These are phyloP conservation scores for Lepiota brunneoincarnata DNA, from an alignment of 768 basidiomycete species.

Conservation along the genomic window DNA sequence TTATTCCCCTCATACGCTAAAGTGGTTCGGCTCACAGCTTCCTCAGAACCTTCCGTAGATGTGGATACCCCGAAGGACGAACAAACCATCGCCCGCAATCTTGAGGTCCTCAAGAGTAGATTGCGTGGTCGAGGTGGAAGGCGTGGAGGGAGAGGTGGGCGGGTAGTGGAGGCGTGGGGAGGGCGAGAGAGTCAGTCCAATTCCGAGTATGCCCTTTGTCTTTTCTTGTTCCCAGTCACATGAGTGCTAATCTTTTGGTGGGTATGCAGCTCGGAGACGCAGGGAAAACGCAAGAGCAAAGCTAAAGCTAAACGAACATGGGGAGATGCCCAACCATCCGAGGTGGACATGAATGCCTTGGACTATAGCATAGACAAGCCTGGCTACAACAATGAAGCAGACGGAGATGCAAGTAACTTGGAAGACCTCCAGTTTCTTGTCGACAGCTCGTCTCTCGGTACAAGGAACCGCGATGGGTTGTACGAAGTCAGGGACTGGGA, in stretches of 20 bases:
- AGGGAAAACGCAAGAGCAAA: slow-evolving; percentile 59
- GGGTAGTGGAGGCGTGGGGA: slow-evolving; percentile 41
- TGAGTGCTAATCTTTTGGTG: slow-evolving; percentile 1
- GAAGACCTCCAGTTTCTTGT: slow-evolving; percentile 62
- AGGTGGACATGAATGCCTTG: slow-evolving; percentile 88
- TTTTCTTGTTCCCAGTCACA: neutral
- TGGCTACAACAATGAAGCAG: slow-evolving; percentile 21
- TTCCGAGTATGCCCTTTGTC: slow-evolving; percentile 60
- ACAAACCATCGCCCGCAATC: slow-evolving; percentile 89
- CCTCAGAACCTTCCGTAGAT: slow-evolving; percentile 32
- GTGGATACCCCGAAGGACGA: slow-evolving; percentile 64
- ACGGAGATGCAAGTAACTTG: slow-evolving; percentile 25
- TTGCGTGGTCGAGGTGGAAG: slow-evolving; percentile 73
- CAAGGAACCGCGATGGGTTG: slow-evolving; percentile 65
- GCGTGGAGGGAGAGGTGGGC: slow-evolving; percentile 51
- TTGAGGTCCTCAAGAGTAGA: slow-evolving; percentile 84
- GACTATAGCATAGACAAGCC: slow-evolving; percentile 77
- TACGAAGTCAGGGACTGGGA: slow-evolving; percentile 80
- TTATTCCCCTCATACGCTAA: neutral
- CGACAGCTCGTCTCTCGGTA: slow-evolving; percentile 74
- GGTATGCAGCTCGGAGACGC: slow-evolving; percentile 54
- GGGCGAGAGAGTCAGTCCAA: slow-evolving; percentile 53
- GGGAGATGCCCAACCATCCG: slow-evolving; percentile 79
- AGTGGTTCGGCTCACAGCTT: slow-evolving; percentile 34
- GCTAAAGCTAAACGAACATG: slow-evolving; percentile 85